Base-by-base conservation (phyloP, 1,139 yeast species). In the Suhomyces bokatorum region DNA sequence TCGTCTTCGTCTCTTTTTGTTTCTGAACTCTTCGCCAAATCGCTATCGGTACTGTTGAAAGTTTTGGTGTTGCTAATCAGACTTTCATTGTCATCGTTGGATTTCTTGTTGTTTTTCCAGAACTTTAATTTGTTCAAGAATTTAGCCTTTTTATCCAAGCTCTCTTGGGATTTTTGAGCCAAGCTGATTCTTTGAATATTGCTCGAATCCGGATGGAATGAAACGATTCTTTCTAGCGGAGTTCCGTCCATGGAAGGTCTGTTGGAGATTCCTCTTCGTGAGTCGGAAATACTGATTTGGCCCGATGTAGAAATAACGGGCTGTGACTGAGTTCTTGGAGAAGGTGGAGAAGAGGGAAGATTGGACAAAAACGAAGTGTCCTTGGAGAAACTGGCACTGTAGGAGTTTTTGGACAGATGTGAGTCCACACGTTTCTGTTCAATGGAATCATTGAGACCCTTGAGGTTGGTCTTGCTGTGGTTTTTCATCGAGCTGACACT, bases 61-160 rank as follows among this genome's bases (percentile, higher is more conserved):
- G 48, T 45, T 13, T 43, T 30, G 17, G 45, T 20, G 15, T 42
- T 44, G 17, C 48, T 45, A 14, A 35, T 32, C 45, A 45, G 50
- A 32, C 45, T 48, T 16, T 49, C 50, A 3, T 36, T 42, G 6
- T 50, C 48, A n/a, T 33, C 54, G 12, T 46, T 51, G 17, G 48
- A 45, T 9, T 44, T 46, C 40, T 58, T 55, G 38, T 47, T 53
- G 37, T 58, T 63, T 44, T 69, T 74, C 79, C 79, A 74, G 55
- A 74, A 74, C 54, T 69, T 75, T 17, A 74, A 60, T 48, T 63
- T 70, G 41, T 62, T 64, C 24, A 72, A 52, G 16, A 74, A 51
- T 40, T 62, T 66, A 13, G 45, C 50, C 45, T 53, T 56, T 50
- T 51, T 58, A 43, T 49, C 45, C 31, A 36, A 16, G 12, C 29